Evolutionary conservation across 2,329 filamentous ascomycete species (phyloP), one percentile per base, ranked within the genome.

Genomic region (Penicillium sp.): DNA sequence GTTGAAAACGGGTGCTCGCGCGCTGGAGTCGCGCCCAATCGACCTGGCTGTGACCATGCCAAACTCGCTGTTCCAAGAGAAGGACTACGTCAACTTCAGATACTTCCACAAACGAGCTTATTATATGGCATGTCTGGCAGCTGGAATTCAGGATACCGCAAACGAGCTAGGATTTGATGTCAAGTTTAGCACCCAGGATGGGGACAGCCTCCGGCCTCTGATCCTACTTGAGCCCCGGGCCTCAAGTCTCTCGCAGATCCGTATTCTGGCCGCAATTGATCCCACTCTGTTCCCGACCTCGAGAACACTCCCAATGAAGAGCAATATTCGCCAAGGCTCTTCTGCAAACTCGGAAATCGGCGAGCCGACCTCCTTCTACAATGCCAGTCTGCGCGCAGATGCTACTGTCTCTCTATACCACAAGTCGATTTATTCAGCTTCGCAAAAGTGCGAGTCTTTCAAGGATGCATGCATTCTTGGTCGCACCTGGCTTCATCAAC

Each of bases 91-190:
- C 46, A 92, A 96, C 71, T 83, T 94, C 78, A 85, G 94, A 57
- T 97, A 96, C 75, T 96, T 97, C 69, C 92, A 97, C 76, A 95
- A 96, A 67, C 82, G 92, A 59, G 89, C 94, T 11, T 97, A 93
- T 73, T 97, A 95, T 68, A 77, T 97, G 47, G 90, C 92, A 32
- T 90, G 89, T 60, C 78, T 97, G 52, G 86, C 91, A 13, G 85
- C 84, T 29, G 85, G 83, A 4, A 77, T 97, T 48, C 84, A 85
- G 59, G 78, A 82, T 36, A 75, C 81, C 21, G 53, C 49, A 3
- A 73, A 86, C 43, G 77, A 76, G 4, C 72, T 81, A 14, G 75
- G 77, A 1, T 80, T 88, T 61, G 77, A 83, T 13, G 64, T 89
- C 42, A 77, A 77, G 4, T 95, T 88, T 72, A 83, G 84, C 54